These are phyloP conservation scores for Rhamnella rubrinervis DNA, from an alignment of 331 rosid species.

Conservation along the genomic window DNA sequence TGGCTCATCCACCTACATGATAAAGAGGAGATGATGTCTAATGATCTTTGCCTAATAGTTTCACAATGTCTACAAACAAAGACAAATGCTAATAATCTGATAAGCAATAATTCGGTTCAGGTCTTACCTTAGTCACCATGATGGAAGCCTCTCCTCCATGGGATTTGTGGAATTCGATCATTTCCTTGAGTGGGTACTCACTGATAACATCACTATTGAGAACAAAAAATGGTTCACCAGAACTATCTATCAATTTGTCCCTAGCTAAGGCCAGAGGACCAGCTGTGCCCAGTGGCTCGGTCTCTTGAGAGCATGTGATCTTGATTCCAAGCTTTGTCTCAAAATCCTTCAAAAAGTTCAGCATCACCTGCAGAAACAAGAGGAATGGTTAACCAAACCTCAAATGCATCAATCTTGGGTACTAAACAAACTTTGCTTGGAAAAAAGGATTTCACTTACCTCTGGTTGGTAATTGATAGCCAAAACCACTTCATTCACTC, in stretches of 20 bases:
- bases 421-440: conserved; percentile 4
- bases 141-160: conserved; percentile 96
- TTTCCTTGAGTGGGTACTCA: conserved; percentile 77
- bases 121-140: conserved; percentile 84
- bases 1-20: conserved; percentile 83
- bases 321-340: conserved; percentile 76
- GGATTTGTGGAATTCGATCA: conserved; percentile 72
- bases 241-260: conserved; percentile 71
- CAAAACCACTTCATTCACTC: conserved; percentile 81
- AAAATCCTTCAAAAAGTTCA: conserved; percentile 81
- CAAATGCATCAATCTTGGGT: conserved; percentile 11
- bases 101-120: neutral
- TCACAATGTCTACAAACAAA: conserved; percentile 4
- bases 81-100: neutral
- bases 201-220: conserved; percentile 94
- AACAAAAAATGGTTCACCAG: conserved; percentile 88
- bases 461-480: conserved; percentile 97
- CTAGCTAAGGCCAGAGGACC: conserved; percentile 96
- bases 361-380: conserved; percentile 63
- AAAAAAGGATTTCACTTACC: conserved; percentile 35
- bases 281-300: conserved; percentile 91
- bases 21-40: conserved; percentile 23
- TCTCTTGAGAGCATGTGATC: conserved; percentile 94
- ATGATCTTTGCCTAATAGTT: conserved; percentile 10
- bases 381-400: conserved; percentile 21